Evolutionary conservation across 2,329 filamentous ascomycete genomes (phyloP).

Genomic region (Neonectria ditissima): DNA sequence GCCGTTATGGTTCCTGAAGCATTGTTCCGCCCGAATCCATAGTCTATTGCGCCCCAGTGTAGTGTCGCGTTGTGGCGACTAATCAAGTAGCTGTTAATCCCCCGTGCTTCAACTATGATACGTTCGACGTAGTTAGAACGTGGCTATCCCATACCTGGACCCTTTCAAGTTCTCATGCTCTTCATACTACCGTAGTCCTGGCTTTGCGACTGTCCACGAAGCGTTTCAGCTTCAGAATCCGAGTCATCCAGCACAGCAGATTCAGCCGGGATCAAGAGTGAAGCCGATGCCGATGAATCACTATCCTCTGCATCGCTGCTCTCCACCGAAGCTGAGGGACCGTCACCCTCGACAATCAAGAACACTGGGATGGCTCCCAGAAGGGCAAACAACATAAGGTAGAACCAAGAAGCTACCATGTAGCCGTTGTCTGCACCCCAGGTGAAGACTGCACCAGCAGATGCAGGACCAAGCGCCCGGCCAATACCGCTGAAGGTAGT

Average conservation of each 20-base stretch:
- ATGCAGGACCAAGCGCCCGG: conserved; percentile 80
- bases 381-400: conserved; percentile 72
- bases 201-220: conserved; percentile 18
- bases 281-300: conserved; percentile 32
- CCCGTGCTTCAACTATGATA: background rate
- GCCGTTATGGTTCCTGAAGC: background rate
- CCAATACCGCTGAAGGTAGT: conserved; percentile 86
- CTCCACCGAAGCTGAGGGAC: conserved; percentile 60
- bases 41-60: background rate
- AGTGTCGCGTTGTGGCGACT: background rate
- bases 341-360: conserved; percentile 80
- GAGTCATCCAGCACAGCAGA: conserved; percentile 39
- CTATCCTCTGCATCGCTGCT: conserved; percentile 48
- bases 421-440: conserved; percentile 81
- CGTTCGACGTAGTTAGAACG: background rate
- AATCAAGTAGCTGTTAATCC: background rate
- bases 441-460: conserved; percentile 78
- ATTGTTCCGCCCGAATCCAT: background rate
- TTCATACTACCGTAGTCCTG: conserved; percentile 40
- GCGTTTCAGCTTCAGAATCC: conserved; percentile 35
- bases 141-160: background rate
- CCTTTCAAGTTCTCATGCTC: background rate
- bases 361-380: conserved; percentile 79
- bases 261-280: conserved; percentile 36
- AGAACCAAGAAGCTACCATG: conserved; percentile 84